Evolutionary conservation across 257 asterid species (phyloP).

Genomic region (Galeopsis tetrahit): DNA sequence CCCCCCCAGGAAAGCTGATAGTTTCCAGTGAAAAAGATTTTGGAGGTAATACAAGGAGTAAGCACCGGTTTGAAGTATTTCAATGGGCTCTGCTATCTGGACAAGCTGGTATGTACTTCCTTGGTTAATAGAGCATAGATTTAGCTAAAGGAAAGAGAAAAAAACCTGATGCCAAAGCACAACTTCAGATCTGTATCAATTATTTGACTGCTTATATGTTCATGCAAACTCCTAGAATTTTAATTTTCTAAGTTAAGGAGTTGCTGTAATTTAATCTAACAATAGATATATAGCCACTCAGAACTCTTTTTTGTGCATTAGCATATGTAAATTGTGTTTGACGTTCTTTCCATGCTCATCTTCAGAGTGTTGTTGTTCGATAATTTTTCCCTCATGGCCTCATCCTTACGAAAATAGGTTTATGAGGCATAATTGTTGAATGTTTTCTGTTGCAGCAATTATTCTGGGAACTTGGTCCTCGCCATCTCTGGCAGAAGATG

Average conservation of each 20-base stretch:
- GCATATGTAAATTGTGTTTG: neutral
- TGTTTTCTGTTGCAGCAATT: slow-evolving; percentile 51
- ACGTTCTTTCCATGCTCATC: slow-evolving; percentile 19
- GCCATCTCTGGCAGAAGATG: slow-evolving; percentile 72
- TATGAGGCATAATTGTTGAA: slow-evolving; percentile 13
- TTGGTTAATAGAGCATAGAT: neutral
- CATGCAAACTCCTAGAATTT: neutral
- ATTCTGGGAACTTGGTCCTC: slow-evolving; percentile 58
- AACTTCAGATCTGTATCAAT: neutral
- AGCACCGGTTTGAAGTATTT: slow-evolving; percentile 39
- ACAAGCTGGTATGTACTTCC: slow-evolving; percentile 61
- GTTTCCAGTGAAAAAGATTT: slow-evolving; percentile 39
- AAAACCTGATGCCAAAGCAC: neutral
- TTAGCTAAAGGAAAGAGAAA: neutral
- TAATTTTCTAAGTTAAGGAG: neutral
- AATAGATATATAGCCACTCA: neutral
- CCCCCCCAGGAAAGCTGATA: slow-evolving; percentile 44
- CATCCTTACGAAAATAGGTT: neutral
- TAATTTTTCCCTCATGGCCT: slow-evolving; percentile 18
- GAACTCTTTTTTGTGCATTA: neutral
- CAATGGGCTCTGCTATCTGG: slow-evolving; percentile 71
- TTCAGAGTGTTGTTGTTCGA: slow-evolving; percentile 14
- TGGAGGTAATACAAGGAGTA: slow-evolving; percentile 52
- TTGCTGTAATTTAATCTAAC: too few relatives aligned
- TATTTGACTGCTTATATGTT: slow-evolving; percentile 1